Evolutionary conservation across 2,329 filamentous ascomycete species (phyloP), one percentile per base, ranked within the genome.

Genomic region (Diplodia intermedia): DNA sequence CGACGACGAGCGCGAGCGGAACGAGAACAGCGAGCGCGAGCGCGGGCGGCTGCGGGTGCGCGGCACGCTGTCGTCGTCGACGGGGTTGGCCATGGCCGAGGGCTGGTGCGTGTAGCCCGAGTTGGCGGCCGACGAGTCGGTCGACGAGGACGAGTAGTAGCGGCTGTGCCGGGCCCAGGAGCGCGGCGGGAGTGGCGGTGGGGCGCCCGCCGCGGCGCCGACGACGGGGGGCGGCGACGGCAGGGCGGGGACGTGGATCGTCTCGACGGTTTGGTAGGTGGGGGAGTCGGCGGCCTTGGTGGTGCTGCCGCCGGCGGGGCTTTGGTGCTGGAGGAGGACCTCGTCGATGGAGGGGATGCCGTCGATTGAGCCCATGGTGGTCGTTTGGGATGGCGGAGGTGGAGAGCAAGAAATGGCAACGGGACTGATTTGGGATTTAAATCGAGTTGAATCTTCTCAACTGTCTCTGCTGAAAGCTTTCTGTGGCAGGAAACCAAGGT

Each of bases 291-390:
- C 5, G 60, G 61, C 2, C 49, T 33, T 33, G 62, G 52, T 20
- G 50, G 61, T 18, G 14, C 18, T 2, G 15, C 6, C 31, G 49
- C 20, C 3, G 47, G 15, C 23, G 61, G 23, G 26, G 61, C 4
- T 31, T 23, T 14, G 54, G 57, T 15, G 57, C n/a, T 50, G 47
- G 23, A 23, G n/a, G 43, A 63, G 60, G 47, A 63, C 31, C 20
- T 63, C 60, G 60, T 63, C 60, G 60, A 63, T 63, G 47, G 60
- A 63, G 43, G 60, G 60, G 47, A 63, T 63, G 60, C 60, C 60
- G 20, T 63, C 60, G 47, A 63, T 63, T 23, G 60, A 63, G 47
- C n/a, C 29, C 43, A 38, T 52, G 60, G 23, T 36, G 29, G 29
- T 40, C 7, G 29, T 3, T 29, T 11, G 43, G 60, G 14, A 18